Percentiles rank a stretch among this genome's conserved stretches.
Conservation (phyloP, 306 rosid species). For the Ormosia semicastrata region DNA sequence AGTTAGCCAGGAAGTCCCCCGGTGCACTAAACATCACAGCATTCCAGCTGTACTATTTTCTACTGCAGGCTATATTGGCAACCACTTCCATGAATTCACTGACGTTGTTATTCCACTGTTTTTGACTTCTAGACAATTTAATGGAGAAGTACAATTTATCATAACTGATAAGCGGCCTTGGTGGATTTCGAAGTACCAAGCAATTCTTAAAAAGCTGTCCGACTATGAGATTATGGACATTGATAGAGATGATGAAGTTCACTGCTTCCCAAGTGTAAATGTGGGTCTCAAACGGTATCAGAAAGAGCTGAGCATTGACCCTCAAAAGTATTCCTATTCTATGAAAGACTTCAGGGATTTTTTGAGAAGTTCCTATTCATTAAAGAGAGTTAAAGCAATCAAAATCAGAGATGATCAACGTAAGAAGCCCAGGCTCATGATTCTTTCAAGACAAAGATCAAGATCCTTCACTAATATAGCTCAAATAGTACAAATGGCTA, state of each 20-base stretch:
- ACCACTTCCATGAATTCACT: constrained; percentile 86
- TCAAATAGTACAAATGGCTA: constrained; percentile 56
- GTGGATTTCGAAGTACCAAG: constrained; percentile 55
- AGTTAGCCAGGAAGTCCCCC: constrained; percentile 27
- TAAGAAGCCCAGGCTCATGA: constrained; percentile 61
- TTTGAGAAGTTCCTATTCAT: constrained; percentile 52
- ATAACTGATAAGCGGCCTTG: constrained; percentile 42
- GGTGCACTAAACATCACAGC: constrained; percentile 51
- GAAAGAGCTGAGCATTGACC: constrained; percentile 64
- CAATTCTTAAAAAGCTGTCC: constrained; percentile 53
- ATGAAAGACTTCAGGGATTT: constrained; percentile 73
- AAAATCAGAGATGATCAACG: constrained; percentile 27
- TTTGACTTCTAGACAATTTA: constrained; percentile 57
- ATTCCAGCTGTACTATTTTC: constrained; percentile 79
- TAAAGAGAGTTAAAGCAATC: constrained; percentile 51
- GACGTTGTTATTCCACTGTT: constrained; percentile 74
- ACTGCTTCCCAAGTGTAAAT: constrained; percentile 72
- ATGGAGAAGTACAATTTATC: constrained; percentile 75
- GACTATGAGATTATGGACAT: constrained; percentile 54
- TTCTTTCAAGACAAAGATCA: constrained; percentile 63
- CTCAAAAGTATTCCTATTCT: constrained; percentile 51
- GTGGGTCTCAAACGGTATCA: constrained; percentile 65
- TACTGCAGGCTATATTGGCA: constrained; percentile 68
- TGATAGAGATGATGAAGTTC: constrained; percentile 57
- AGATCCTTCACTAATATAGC: constrained; percentile 63